These are phyloP conservation scores for Sphaerobolus stellatus DNA, from an alignment of 1,284 basidiomycete species.

Conservation along the genomic window DNA sequence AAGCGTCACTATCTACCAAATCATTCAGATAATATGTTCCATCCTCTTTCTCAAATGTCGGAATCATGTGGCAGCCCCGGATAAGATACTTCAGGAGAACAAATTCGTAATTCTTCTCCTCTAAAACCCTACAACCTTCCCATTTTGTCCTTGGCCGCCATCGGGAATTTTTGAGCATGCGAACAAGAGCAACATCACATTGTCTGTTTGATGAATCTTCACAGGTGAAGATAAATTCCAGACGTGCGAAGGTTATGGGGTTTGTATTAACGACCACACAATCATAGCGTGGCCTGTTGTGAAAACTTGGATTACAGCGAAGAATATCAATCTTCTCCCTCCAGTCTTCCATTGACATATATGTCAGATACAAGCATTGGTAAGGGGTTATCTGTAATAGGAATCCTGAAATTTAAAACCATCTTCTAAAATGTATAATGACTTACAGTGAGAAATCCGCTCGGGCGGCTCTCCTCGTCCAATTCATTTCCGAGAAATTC, in stretches of 20 bases:
- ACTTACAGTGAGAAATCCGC: no score
- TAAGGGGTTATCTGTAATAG: constrained; percentile 17
- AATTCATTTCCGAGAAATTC: no score
- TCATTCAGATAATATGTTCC: not conserved
- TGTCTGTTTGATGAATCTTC: not conserved
- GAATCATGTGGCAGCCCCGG: not conserved
- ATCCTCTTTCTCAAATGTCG: not conserved
- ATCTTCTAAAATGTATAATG: no score
- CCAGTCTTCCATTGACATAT: not conserved
- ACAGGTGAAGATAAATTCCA: not conserved
- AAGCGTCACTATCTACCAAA: not conserved
- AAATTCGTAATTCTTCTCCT: not conserved
- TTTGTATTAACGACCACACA: not conserved
- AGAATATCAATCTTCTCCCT: not conserved
- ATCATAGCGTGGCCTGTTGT: not conserved
- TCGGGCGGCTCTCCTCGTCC: not conserved
- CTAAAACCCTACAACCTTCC: not conserved
- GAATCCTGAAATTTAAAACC: no score
- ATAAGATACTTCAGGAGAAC: not conserved
- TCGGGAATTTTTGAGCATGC: not conserved
- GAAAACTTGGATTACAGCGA: not conserved
- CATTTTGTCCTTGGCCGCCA: not conserved
- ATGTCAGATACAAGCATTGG: not conserved
- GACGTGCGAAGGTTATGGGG: not conserved
- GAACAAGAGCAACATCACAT: not conserved